Percentiles rank a stretch among this genome's conserved stretches.
phyloP scores from a whole-genome alignment of 1,284 basidiomycete genomes.

The Fomitiporia mediterranea region DNA sequence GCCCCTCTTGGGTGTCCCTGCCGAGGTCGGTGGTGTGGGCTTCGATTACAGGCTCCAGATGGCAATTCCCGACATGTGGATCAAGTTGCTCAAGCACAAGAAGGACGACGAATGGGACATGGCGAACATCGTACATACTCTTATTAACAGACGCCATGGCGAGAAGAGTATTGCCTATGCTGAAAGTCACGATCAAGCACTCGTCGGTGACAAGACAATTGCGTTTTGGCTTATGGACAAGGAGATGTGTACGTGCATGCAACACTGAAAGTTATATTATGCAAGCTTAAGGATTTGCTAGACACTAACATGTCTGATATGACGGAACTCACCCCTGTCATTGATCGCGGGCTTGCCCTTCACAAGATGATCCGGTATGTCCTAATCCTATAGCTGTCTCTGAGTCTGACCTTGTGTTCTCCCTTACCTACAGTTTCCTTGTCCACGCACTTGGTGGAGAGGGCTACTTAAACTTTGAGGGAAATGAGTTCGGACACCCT shows the following conservation, averaged over 20 bases:
- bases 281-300: conserved; percentile 33
- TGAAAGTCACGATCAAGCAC: conserved; percentile 96
- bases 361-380: conserved; percentile 96
- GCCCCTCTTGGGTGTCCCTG: conserved; percentile 87
- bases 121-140: conserved; percentile 81
- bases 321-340: conserved; percentile 78
- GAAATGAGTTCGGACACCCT: conserved; percentile 97
- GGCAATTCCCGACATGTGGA: conserved; percentile 99
- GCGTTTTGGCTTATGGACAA: conserved; percentile 99
- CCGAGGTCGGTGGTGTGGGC: conserved; percentile 82
- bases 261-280: background rate
- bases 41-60: conserved; percentile 98
- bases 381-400: background rate
- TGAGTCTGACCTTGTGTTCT: conserved; percentile 3
- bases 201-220: conserved; percentile 97
- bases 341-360: conserved; percentile 85
- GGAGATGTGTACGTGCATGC: conserved; percentile 81
- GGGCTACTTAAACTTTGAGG: conserved; percentile 97
- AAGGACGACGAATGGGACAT: conserved; percentile 88
- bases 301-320: conserved; percentile 96
- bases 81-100: conserved; percentile 95
- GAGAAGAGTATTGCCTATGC: conserved; percentile 95
- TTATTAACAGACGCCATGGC: conserved; percentile 84
- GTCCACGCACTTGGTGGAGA: conserved; percentile 94
- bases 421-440: conserved; percentile 74